Evolutionary conservation across 2,329 filamentous ascomycete genomes (phyloP), one percentile per base, ranked within the genome.

Genomic region (Mariannaea elegans): DNA sequence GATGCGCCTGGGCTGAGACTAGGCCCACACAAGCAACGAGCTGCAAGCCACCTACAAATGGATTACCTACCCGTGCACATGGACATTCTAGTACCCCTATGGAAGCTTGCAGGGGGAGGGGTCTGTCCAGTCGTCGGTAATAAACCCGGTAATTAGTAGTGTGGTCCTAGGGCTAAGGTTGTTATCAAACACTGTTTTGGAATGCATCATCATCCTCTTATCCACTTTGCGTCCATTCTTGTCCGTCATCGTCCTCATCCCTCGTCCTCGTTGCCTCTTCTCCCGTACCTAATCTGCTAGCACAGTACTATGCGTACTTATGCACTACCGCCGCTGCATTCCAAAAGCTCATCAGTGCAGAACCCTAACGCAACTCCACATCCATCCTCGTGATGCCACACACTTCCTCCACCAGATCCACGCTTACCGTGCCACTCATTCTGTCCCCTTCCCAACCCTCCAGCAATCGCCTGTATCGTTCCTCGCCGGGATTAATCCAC

Each of bases 331-430:
- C n/a, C n/a, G n/a, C n/a, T n/a, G n/a, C n/a, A n/a, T n/a, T n/a
- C n/a, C n/a, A n/a, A n/a, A n/a, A n/a, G n/a, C 32, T 36, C 32
- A 5, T n/a, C 14, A 10, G 7, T 24, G n/a, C 13, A 51, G 39
- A 31, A 53, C 52, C 46, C 62, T 53, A 71, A 36, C 64, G 52
- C 50, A 79, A 72, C 65, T 78, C 76, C 64, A 79, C 66, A 56
- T 79, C 74, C 46, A 81, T 69, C 62, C 75, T 72, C 27, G 73
- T 70, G 54, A 78, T 72, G 10, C 74, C 75, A n/a, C 66, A 72
- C 19, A 75, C 51, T 49, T 77, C 73, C 59, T 76, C 75, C 13
- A 77, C 72, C 38, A 77, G 56, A 59, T 75, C 73, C 50, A 71
- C 60, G 34, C 64, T 69, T 24, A 72, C 56, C 13, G 61, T 70